Base-by-base conservation (phyloP, 2,329 filamentous ascomycete species). In the Triangularia setosa region DNA sequence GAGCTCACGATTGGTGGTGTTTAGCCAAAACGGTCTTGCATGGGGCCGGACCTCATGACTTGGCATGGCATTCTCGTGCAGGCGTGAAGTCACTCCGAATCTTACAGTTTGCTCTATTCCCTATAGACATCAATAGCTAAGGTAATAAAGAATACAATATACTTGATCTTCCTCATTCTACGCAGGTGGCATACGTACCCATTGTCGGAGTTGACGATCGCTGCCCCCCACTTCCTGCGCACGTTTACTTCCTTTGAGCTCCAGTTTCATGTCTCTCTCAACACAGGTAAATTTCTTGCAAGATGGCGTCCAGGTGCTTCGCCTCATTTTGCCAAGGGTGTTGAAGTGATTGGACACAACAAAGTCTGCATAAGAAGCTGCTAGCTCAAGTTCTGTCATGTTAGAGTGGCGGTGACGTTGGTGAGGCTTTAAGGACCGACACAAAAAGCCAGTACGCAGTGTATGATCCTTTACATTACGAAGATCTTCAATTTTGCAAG, bases 11-110 rank as follows among this genome's bases (percentile, higher is more conserved):
- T 28, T 52, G 27, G 24, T 18, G 14, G 57, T 11, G 23, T 60
- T 60, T 60, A 60, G 58, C 35, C 58, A 60, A 60, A 60, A 60
- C 40, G 24, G 40, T 24, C 23, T 28, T 24, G 40, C 58, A 60
- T 53, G 11, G 52, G 24, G 21, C 40, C 18, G 21, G n/a, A 21
- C 40, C n/a, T 21, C n/a, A 21, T 48, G n/a, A 9, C n/a, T 9
- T 48, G 40, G 40, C 40, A 48, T 5, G 40, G 18, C 40, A 23
- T 48, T 9, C n/a, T 21, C 16, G 11, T 21, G n/a, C n/a, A 48
- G 5, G 40, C 7, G 12, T 48, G n/a, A 48, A 48, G 14, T 23
- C 7, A 18, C 1, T 48, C 40, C 18, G 40, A 21, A 18, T 48
- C 40, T 48, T 48, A 48, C 40, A 21, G 30, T 33, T n/a, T 33